phyloP scores from a whole-genome alignment of 768 basidiomycete genomes.

The Boletus bicolor region DNA sequence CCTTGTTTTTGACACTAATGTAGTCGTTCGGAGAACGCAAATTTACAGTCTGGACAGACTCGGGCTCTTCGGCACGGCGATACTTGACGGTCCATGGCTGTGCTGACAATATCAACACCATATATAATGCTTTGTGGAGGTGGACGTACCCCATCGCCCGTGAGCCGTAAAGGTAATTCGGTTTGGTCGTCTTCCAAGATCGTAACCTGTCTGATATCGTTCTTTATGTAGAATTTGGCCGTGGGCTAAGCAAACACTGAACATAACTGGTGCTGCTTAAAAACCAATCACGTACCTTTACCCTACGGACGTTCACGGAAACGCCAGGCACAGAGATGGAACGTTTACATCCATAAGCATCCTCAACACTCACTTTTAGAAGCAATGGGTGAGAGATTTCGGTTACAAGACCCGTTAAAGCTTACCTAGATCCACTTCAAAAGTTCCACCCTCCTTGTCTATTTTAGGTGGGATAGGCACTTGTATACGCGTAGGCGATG shows the following conservation, averaged over 20 bases:
- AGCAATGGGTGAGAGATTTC: not conserved
- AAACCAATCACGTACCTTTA: slow-evolving; percentile 51
- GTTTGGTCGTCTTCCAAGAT: slow-evolving; percentile 74
- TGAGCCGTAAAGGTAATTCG: slow-evolving; percentile 76
- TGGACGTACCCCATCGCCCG: slow-evolving; percentile 78
- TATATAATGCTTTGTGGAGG: not conserved
- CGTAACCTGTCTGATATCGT: slow-evolving; percentile 51
- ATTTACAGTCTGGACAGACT: slow-evolving; percentile 37
- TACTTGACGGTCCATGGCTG: slow-evolving; percentile 91
- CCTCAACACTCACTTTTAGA: slow-evolving; percentile 73
- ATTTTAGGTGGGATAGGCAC: slow-evolving; percentile 68
- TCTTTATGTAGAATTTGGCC: slow-evolving; percentile 76
- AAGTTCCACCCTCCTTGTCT: slow-evolving; percentile 65
- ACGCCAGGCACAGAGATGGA: slow-evolving; percentile 72
- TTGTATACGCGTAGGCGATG: slow-evolving; percentile 50
- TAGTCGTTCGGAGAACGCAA: slow-evolving; percentile 66
- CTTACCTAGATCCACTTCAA: slow-evolving; percentile 77
- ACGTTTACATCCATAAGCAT: slow-evolving; percentile 84
- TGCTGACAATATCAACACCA: slow-evolving; percentile 1
- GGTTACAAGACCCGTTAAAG: not conserved
- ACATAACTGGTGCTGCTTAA: not conserved
- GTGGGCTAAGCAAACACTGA: slow-evolving; percentile 57
- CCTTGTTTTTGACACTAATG: slow-evolving; percentile 70
- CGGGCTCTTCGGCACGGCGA: slow-evolving; percentile 46
- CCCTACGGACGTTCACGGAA: slow-evolving; percentile 77